A percentile compares a stretch with the other conserved stretches of the same genome.
These are phyloP conservation scores for Bipolaris oryzae DNA, from an alignment of 2,329 filamentous ascomycete species.

Conservation along the genomic window DNA sequence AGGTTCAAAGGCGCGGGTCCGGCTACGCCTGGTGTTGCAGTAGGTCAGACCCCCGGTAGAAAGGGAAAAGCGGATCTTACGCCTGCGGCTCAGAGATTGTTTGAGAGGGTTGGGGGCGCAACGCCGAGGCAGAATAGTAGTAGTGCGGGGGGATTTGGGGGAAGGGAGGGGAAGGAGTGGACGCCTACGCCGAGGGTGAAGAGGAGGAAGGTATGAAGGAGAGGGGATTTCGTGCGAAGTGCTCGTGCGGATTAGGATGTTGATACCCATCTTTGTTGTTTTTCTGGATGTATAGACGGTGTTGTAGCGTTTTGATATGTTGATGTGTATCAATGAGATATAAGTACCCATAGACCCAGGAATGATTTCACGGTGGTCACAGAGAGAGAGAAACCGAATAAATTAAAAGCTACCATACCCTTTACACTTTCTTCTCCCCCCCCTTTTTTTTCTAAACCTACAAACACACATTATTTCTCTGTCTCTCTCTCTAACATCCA, in stretches of 20 bases:
- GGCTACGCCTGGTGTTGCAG: conserved; percentile 70
- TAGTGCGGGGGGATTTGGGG: conserved; percentile 24
- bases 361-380: too few relatives aligned
- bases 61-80: conserved; percentile 67
- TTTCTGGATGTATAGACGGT: too few relatives aligned
- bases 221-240: conserved; percentile 27
- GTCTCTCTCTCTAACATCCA: too few relatives aligned
- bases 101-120: conserved; percentile 49
- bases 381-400: too few relatives aligned
- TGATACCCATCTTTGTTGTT: too few relatives aligned
- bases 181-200: conserved; percentile 37
- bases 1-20: conserved; percentile 71
- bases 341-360: too few relatives aligned
- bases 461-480: too few relatives aligned
- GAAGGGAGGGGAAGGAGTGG: conserved; percentile 28
- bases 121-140: conserved; percentile 24
- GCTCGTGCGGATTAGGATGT: conserved; percentile 26
- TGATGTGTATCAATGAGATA: too few relatives aligned
- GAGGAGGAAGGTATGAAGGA: conserved; percentile 5
- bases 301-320: too few relatives aligned
- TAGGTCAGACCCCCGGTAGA: conserved; percentile 28
- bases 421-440: too few relatives aligned
- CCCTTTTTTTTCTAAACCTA: too few relatives aligned
- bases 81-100: conserved; percentile 69
- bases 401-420: too few relatives aligned